These are phyloP conservation scores for Cucurbitaria berberidis DNA, from an alignment of 2,329 filamentous ascomycete species.

Conservation along the genomic window DNA sequence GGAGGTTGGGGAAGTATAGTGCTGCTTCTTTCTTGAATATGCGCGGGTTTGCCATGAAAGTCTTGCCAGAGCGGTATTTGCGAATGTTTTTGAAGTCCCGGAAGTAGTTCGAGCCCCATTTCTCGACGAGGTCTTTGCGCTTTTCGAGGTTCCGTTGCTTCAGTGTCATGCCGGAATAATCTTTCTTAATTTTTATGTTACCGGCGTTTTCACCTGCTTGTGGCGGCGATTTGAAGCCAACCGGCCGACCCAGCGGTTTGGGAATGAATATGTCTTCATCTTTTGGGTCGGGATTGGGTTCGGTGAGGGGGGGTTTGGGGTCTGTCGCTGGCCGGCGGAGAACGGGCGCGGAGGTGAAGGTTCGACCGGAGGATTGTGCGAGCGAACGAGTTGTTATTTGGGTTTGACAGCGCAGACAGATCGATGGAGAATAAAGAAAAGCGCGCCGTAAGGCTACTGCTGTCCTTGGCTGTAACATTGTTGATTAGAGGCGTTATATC, in stretches of 20 bases:
- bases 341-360: conserved; percentile 32
- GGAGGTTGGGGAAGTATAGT: conserved; percentile 92
- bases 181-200: conserved; percentile 59
- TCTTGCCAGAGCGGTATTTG: conserved; percentile 80
- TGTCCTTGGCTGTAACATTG: conserved; percentile 44
- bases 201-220: conserved; percentile 81
- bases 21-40: conserved; percentile 82
- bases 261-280: conserved; percentile 54
- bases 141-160: conserved; percentile 67
- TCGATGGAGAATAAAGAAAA: conserved; percentile 16
- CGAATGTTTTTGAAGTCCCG: conserved; percentile 90
- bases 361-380: conserved; percentile 19
- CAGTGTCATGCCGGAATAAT: conserved; percentile 42
- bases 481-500: conserved; percentile 12
- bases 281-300: conserved; percentile 17
- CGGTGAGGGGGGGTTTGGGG: conserved; percentile 11
- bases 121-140: conserved; percentile 75
- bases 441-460: conserved; percentile 18
- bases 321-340: conserved; percentile 25
- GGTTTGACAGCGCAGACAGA: conserved; percentile 26
- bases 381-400: conserved; percentile 13
- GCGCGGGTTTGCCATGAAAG: conserved; percentile 83
- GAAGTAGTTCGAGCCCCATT: conserved; percentile 89
- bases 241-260: conserved; percentile 69
- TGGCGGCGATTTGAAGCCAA: conserved; percentile 80